phyloP scores from a whole-genome alignment of 176 grass and related monocot genomes.

The Triticum turgidum region DNA sequence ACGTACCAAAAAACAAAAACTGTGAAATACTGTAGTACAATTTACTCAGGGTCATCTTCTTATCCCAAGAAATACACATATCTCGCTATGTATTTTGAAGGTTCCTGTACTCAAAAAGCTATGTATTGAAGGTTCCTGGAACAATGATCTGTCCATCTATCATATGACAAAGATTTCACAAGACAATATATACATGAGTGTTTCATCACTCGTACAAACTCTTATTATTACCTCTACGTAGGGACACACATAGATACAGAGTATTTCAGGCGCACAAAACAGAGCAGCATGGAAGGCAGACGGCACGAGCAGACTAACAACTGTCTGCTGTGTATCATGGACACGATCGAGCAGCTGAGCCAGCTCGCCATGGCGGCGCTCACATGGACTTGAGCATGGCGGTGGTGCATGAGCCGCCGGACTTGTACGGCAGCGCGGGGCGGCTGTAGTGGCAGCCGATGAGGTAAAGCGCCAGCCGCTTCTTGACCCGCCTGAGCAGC shows the following conservation, averaged over 20 bases:
- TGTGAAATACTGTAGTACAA: background rate
- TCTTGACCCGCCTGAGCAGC: conserved; percentile 59
- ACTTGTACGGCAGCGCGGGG: conserved; percentile 26
- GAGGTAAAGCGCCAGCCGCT: conserved; percentile 56
- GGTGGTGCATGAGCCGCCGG: conserved; percentile 1
- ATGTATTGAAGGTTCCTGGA: too few relatives aligned
- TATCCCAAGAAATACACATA: background rate
- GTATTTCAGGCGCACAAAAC: background rate
- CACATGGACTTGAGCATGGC: conserved; percentile 40
- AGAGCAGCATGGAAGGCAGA: background rate
- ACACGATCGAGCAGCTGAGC: background rate
- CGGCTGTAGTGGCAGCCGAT: conserved; percentile 57
- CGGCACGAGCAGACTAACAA: too few relatives aligned
- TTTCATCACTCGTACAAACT: background rate
- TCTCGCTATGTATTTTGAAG: background rate
- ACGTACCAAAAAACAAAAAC: too few relatives aligned
- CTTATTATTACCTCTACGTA: background rate
- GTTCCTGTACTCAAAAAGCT: too few relatives aligned
- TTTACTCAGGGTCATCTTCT: background rate
- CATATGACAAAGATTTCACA: background rate
- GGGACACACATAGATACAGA: background rate
- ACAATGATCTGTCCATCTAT: background rate
- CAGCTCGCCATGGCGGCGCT: background rate
- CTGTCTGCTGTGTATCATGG: background rate
- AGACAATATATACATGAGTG: background rate